Conservation (phyloP, 441 rosid species). For the Populus tomentosa region DNA sequence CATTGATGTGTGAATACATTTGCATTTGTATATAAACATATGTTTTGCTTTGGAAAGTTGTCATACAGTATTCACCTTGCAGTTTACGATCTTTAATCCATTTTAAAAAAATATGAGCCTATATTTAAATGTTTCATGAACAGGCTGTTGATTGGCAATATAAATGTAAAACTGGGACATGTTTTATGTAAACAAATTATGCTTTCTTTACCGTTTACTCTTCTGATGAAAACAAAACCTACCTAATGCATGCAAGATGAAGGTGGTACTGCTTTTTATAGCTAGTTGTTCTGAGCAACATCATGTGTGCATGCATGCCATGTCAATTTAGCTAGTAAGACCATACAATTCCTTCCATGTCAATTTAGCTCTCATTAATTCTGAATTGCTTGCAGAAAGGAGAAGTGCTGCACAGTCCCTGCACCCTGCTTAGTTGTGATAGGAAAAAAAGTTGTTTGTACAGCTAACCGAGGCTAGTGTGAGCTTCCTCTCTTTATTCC, state of each 20-base stretch:
- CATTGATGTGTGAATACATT: background rate
- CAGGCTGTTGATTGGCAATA: background rate
- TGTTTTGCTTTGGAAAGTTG: background rate
- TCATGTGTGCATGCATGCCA: background rate
- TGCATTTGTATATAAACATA: background rate
- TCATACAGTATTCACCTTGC: background rate
- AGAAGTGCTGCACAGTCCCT: constrained; percentile 30
- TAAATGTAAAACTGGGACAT: background rate
- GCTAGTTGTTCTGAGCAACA: background rate
- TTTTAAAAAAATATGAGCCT: too few species aligned
- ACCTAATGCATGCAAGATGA: background rate
- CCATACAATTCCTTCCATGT: background rate
- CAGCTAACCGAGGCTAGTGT: constrained; percentile 58
- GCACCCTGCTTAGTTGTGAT: constrained; percentile 25
- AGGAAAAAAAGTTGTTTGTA: constrained; percentile 36
- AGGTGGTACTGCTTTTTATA: background rate
- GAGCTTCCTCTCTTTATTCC: constrained; percentile 29
- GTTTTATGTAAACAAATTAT: background rate
- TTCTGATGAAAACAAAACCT: background rate
- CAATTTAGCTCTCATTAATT: background rate
- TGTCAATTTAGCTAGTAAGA: background rate
- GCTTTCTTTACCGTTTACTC: background rate
- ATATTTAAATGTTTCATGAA: background rate
- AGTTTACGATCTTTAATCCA: background rate
- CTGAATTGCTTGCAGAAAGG: constrained; percentile 44